These are phyloP conservation scores for Setaria italica DNA, from an alignment of 202 grass and related monocot species.

Conservation along the genomic window DNA sequence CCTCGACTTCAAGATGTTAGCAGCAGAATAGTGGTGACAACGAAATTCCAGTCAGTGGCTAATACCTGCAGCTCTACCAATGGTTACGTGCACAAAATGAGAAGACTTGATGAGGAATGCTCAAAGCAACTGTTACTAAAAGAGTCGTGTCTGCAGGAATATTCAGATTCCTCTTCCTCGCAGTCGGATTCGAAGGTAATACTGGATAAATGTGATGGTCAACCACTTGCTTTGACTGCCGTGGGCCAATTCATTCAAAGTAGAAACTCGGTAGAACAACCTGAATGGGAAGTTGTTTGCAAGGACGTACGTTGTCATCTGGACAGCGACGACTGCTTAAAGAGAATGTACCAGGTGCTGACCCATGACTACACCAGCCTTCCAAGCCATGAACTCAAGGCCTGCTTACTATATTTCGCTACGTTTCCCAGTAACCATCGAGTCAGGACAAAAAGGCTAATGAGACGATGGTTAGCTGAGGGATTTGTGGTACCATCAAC, in stretches of 20 bases:
- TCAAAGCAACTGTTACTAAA: background rate
- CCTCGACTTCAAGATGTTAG: background rate
- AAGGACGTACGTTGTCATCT: background rate
- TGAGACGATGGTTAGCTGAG: slow-evolving; percentile 32
- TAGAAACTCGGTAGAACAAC: background rate
- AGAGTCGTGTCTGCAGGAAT: background rate
- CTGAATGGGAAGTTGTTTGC: background rate
- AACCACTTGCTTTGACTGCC: background rate
- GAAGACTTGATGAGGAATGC: slow-evolving; percentile 5
- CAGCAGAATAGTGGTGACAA: slow-evolving; percentile 21
- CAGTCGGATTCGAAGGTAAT: background rate
- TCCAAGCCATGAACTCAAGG: slow-evolving; percentile 15
- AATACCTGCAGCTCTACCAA: slow-evolving; percentile 4
- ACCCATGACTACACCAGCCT: slow-evolving; percentile 7
- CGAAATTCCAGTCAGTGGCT: slow-evolving; percentile 31
- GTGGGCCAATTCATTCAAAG: background rate
- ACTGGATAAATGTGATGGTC: slow-evolving; percentile 11
- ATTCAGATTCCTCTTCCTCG: background rate
- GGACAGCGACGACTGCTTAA: background rate
- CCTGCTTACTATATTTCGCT: slow-evolving; percentile 13
- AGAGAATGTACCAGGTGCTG: slow-evolving; percentile 15
- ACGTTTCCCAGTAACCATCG: slow-evolving; percentile 17
- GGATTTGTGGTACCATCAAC: background rate
- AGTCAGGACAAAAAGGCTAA: slow-evolving; percentile 16
- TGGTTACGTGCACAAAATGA: slow-evolving; percentile 14